Conservation (phyloP, 257 asterid genomes). For the Avicennia marina region DNA sequence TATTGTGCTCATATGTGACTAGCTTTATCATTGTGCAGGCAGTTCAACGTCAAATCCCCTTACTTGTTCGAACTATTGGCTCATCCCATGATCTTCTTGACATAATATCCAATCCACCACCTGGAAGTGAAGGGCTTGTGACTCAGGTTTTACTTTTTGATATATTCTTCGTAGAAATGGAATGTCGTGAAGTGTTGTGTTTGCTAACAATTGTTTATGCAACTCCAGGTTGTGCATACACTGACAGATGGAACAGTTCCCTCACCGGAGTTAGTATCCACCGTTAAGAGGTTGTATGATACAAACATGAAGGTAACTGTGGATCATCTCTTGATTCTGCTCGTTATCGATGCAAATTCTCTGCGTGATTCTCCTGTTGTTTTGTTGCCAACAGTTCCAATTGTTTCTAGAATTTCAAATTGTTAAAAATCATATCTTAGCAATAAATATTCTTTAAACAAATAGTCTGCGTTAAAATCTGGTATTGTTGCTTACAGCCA, state of each 20-base stretch:
- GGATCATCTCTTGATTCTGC: constrained; percentile 1
- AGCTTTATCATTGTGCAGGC: constrained; percentile 51
- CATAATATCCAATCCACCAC: constrained; percentile 73
- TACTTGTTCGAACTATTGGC: constrained; percentile 93
- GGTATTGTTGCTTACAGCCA: not conserved
- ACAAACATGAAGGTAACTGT: constrained; percentile 64
- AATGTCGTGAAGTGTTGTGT: constrained; percentile 20
- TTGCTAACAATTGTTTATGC: constrained; percentile 25
- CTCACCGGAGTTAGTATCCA: constrained; percentile 63
- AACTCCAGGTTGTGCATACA: constrained; percentile 76
- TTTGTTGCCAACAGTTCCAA: not conserved
- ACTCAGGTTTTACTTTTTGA: constrained; percentile 48
- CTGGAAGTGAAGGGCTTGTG: constrained; percentile 78
- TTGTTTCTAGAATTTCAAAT: not conserved
- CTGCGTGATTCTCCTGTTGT: not conserved
- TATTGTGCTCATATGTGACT: constrained; percentile 20
- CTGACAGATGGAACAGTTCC: constrained; percentile 85
- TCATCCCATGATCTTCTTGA: constrained; percentile 75
- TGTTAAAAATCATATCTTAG: too few relatives aligned
- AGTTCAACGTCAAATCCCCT: constrained; percentile 78
- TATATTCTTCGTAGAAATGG: constrained; percentile 11
- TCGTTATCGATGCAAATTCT: not conserved
- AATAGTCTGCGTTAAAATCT: not conserved
- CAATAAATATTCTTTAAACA: too few relatives aligned
- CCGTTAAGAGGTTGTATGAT: constrained; percentile 65